These are phyloP conservation scores for Xylaria sp. DNA, from an alignment of 2,329 filamentous ascomycete genomes.

Conservation along the genomic window DNA sequence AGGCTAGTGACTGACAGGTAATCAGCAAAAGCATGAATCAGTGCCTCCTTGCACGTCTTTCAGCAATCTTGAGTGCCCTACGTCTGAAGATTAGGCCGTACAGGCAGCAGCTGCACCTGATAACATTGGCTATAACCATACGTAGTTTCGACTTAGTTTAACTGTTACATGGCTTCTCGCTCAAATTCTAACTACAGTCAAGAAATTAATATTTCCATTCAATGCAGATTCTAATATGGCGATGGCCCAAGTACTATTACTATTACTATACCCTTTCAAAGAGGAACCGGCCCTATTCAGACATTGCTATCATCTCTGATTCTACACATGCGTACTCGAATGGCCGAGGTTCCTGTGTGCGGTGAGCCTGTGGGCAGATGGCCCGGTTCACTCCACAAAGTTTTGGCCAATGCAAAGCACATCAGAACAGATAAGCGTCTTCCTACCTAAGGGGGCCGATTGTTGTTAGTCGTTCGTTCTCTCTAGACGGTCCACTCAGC, in stretches of 20 bases:
- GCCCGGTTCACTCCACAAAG: background rate
- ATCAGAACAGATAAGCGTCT: constrained; percentile 2
- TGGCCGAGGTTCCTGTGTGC: background rate
- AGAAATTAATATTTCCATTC: background rate
- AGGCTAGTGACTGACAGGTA: constrained; percentile 18
- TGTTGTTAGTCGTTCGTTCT: background rate
- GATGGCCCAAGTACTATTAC: no score
- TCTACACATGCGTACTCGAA: background rate
- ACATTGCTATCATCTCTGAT: background rate
- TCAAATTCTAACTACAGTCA: background rate
- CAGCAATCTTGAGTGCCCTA: background rate
- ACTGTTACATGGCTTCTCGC: background rate
- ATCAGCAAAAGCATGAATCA: constrained; percentile 4
- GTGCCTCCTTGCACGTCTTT: background rate
- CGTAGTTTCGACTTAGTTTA: background rate
- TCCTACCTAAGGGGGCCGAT: constrained; percentile 2
- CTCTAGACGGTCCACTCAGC: constrained; percentile 15
- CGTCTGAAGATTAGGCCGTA: background rate
- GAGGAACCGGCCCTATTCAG: background rate
- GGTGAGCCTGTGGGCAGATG: constrained; percentile 13
- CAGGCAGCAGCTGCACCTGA: background rate
- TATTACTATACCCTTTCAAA: background rate
- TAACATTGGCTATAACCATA: background rate
- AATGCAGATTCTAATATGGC: no score
- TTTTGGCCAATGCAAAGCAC: constrained; percentile 8